Percentiles rank a stretch among this genome's conserved stretches.
phyloP scores from a whole-genome alignment of 2,329 filamentous ascomycete species.

The Aspergillus novoparasiticus region DNA sequence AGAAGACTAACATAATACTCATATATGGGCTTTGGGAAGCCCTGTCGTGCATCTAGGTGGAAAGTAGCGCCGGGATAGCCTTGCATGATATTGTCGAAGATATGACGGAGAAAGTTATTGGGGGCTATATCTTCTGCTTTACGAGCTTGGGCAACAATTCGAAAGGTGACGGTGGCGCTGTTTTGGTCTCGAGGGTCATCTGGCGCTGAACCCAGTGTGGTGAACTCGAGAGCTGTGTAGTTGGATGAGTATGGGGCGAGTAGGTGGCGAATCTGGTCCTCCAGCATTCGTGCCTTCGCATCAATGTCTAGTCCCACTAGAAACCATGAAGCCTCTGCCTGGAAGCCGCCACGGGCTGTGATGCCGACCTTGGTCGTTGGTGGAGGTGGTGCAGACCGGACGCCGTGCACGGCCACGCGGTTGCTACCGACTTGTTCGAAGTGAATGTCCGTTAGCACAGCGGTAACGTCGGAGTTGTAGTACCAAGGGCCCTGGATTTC shows the following conservation, averaged over 20 bases:
- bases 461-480: slow-evolving; percentile 60
- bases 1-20: slow-evolving; percentile 35
- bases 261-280: slow-evolving; percentile 46
- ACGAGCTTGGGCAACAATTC: slow-evolving; percentile 50
- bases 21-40: slow-evolving; percentile 39
- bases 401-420: slow-evolving; percentile 53
- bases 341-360: slow-evolving; percentile 50
- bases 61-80: slow-evolving; percentile 43
- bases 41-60: slow-evolving; percentile 36
- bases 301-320: slow-evolving; percentile 49
- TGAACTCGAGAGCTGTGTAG: slow-evolving; percentile 35
- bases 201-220: slow-evolving; percentile 30
- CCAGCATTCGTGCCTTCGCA: slow-evolving; percentile 51
- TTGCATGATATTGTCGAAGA: slow-evolving; percentile 45
- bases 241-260: slow-evolving; percentile 37
- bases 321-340: slow-evolving; percentile 51
- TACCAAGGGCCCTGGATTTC: slow-evolving; percentile 60
- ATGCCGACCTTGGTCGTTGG: slow-evolving; percentile 55
- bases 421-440: slow-evolving; percentile 56
- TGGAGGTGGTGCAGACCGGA: slow-evolving; percentile 48
- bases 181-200: slow-evolving; percentile 44
- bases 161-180: slow-evolving; percentile 45
- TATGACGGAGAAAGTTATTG: slow-evolving; percentile 37
- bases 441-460: slow-evolving; percentile 52
- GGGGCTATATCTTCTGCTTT: slow-evolving; percentile 39